These are phyloP conservation scores for Lentinula aciculospora DNA, from an alignment of 768 basidiomycete species.

Conservation along the genomic window DNA sequence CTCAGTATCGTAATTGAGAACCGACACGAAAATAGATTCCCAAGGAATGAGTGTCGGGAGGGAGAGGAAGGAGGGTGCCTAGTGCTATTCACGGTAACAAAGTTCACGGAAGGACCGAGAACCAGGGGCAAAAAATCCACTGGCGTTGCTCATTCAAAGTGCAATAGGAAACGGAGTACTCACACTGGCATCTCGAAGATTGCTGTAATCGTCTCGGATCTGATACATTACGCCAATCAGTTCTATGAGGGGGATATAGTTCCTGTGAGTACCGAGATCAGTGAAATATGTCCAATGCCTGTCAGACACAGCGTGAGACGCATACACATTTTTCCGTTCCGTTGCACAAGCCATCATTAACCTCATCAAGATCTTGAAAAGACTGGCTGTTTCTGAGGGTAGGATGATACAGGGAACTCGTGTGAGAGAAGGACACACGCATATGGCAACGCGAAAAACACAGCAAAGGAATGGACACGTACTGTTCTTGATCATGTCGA, in stretches of 20 bases:
- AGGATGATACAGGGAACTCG: too few species aligned
- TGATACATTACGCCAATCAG: conserved; percentile 94
- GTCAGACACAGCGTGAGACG: neutral
- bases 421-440: too few species aligned
- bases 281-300: neutral
- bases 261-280: conserved; percentile 32
- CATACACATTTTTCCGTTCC: conserved; percentile 53
- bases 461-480: conserved; percentile 12
- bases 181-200: conserved; percentile 82
- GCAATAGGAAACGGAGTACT: conserved; percentile 8
- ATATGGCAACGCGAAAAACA: neutral
- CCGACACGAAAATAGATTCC: neutral
- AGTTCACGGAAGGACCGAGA: too few species aligned
- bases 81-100: too few species aligned
- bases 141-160: too few species aligned
- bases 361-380: conserved; percentile 88
- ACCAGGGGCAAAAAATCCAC: too few species aligned
- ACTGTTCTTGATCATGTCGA: conserved; percentile 97
- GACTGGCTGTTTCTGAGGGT: conserved; percentile 81
- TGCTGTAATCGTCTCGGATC: conserved; percentile 95
- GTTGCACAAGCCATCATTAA: conserved; percentile 92
- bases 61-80: too few species aligned
- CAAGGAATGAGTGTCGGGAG: neutral
- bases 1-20: neutral
- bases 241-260: conserved; percentile 91